Evolutionary conservation across 768 basidiomycete genomes (phyloP), one percentile per base, ranked within the genome.

Genomic region (Hygrocybe coccinea): DNA sequence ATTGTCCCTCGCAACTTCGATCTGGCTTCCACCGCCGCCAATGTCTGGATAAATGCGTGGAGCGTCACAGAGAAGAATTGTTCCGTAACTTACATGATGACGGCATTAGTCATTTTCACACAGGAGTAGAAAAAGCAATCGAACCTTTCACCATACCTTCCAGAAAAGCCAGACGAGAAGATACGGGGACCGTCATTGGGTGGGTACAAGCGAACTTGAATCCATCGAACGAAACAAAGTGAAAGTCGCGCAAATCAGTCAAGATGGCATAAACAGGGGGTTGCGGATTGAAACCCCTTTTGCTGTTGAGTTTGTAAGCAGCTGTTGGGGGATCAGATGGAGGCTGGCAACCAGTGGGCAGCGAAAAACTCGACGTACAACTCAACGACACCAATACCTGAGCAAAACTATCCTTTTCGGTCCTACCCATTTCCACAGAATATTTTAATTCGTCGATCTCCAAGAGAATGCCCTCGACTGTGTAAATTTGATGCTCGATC

Each of bases 231-330:
- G 12, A 5, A 19, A 47, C 17, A 47, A 47, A 47, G 19, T 19
- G 24, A 22, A 47, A 47, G 14, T 47, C 46, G 19, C 25, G 46
- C 25, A 47, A 22, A 47, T 47, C 46, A 17, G 46, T 47, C 24
- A 47, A 47, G 25, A 47, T 47, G 24, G 46, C 46, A 5, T 4
- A 47, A 14, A 47, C 46, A 3, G 46, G 46, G 12, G 46, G 46
- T 29, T 47, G 46, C 46, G 46, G 14, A n/a, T 47, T 6, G 46
- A 47, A 47, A 22, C 22, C 4, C 21, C 19, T 3, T 14, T 25
- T 22, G 24, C 46, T 25, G 46, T 47, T 47, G 46, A 29, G 21
- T 22, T 47, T 47, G 46, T 47, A 47, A 22, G 46, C 46, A 47
- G 46, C 46, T 47, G 14, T 47, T 47, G 46, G 46, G 46, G 22